A percentile compares a stretch with the other conserved stretches of the same genome.
Conservation (phyloP, 768 basidiomycete genomes). For the Vararia minispora region DNA sequence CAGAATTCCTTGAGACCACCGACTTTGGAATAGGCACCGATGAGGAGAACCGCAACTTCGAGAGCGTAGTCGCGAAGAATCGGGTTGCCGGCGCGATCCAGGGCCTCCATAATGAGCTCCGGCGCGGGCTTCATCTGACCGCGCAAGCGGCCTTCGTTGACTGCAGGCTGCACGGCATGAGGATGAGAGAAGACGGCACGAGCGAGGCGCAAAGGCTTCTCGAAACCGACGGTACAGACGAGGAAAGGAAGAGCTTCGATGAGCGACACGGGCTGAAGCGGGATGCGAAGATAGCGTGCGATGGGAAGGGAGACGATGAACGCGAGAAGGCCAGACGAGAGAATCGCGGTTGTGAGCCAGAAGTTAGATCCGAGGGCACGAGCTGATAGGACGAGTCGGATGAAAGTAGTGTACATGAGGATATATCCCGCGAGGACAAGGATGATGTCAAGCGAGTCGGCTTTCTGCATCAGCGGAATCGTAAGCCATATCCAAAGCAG, state of each 20-base stretch:
- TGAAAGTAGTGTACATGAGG: slow-evolving; percentile 93
- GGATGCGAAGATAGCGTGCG: slow-evolving; percentile 67
- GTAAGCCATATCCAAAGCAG: not conserved
- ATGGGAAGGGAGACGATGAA: slow-evolving; percentile 77
- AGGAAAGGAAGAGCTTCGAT: slow-evolving; percentile 96
- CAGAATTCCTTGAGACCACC: slow-evolving; percentile 91
- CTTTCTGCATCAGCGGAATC: slow-evolving; percentile 42
- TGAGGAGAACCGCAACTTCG: slow-evolving; percentile 79
- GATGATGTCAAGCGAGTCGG: slow-evolving; percentile 91
- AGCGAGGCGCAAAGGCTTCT: slow-evolving; percentile 90
- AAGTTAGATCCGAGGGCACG: slow-evolving; percentile 72
- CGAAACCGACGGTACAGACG: slow-evolving; percentile 96
- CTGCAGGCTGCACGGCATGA: slow-evolving; percentile 25
- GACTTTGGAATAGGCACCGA: slow-evolving; percentile 81
- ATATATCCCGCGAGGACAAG: slow-evolving; percentile 90
- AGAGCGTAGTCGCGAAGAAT: slow-evolving; percentile 91
- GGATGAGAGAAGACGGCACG: slow-evolving; percentile 83
- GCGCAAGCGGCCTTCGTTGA: slow-evolving; percentile 19
- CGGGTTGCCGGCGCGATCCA: slow-evolving; percentile 64
- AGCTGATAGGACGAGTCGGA: slow-evolving; percentile 81
- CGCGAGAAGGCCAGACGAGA: slow-evolving; percentile 72
- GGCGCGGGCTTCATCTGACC: slow-evolving; percentile 63
- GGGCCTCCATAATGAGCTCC: slow-evolving; percentile 75
- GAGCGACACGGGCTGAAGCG: slow-evolving; percentile 85
- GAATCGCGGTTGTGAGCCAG: slow-evolving; percentile 64